A percentile compares a stretch with the other conserved stretches of the same genome.
Evolutionary conservation across 345 rosid species (phyloP).

Genomic region (Aquilaria yunnanensis): DNA sequence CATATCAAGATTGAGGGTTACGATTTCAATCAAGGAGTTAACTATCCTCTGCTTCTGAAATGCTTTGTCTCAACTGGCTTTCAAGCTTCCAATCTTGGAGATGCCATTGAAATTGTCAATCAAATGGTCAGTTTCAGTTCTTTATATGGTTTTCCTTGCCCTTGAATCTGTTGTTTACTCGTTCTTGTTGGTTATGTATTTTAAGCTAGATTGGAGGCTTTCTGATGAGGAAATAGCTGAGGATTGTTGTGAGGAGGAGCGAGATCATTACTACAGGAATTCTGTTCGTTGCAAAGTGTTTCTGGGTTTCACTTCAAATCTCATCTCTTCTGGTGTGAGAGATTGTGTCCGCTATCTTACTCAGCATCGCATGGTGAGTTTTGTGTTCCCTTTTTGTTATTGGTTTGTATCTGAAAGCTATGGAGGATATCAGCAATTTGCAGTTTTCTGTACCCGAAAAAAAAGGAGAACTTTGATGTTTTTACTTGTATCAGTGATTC

Average conservation of each 20-base stretch:
- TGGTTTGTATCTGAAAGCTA: too few relatives aligned
- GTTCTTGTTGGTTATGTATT: conserved; percentile 1
- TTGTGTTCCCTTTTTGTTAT: not conserved
- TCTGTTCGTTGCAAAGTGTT: conserved; percentile 82
- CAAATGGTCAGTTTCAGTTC: conserved; percentile 55
- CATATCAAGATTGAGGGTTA: conserved; percentile 63
- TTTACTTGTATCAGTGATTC: too few relatives aligned
- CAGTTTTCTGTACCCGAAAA: not conserved
- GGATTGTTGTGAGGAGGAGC: conserved; percentile 72
- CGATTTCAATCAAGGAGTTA: conserved; percentile 70
- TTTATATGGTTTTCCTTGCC: not conserved
- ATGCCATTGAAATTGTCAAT: conserved; percentile 70
- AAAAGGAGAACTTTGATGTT: not conserved
- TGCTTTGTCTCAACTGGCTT: conserved; percentile 86
- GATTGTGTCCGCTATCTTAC: conserved; percentile 80
- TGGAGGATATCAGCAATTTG: too few relatives aligned
- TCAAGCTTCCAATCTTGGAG: conserved; percentile 95
- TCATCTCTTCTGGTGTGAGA: conserved; percentile 86
- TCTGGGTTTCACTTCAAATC: conserved; percentile 96
- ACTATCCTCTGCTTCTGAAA: conserved; percentile 51
- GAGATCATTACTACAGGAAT: conserved; percentile 46
- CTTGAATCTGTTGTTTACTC: not conserved
- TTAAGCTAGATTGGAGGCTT: conserved; percentile 95
- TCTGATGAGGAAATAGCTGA: conserved; percentile 54
- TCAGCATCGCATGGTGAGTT: conserved; percentile 83